These are phyloP conservation scores for Leishmania amazonensis DNA, from an alignment of 208 protist genomes.

Conservation along the genomic window DNA sequence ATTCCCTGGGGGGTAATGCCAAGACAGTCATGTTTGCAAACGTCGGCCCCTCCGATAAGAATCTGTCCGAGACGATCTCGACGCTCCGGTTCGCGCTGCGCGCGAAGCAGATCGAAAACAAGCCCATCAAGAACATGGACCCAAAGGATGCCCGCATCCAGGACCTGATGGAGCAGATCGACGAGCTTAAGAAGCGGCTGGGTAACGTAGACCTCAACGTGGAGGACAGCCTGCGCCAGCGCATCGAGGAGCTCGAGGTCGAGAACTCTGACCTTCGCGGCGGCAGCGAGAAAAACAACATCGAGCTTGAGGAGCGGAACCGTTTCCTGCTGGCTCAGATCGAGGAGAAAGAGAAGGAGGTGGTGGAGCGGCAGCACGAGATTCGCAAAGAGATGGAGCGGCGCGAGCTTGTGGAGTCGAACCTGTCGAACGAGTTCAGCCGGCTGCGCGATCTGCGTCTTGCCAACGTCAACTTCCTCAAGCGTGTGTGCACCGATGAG, in stretches of 20 bases:
- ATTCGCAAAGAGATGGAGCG: conserved; percentile 58
- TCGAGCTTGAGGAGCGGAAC: conserved; percentile 86
- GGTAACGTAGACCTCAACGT: conserved; percentile 90
- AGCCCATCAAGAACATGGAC: conserved; percentile 94
- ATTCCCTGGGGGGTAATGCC: conserved; percentile 88
- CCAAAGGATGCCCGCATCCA: conserved; percentile 91
- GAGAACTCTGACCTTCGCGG: conserved; percentile 82
- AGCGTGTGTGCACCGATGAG: conserved; percentile 81
- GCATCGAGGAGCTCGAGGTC: conserved; percentile 92
- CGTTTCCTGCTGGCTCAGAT: conserved; percentile 69
- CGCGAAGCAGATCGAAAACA: conserved; percentile 96
- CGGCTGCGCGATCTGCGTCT: conserved; percentile 72
- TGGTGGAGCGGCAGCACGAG: conserved; percentile 71
- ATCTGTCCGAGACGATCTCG: conserved; percentile 89
- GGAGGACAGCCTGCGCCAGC: conserved; percentile 88
- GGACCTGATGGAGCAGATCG: conserved; percentile 88
- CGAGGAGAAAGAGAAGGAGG: conserved; percentile 64
- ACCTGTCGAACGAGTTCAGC: conserved; percentile 63
- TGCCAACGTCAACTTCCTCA: conserved; percentile 85
- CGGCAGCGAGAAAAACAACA: conserved; percentile 74
- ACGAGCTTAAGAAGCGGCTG: conserved; percentile 83
- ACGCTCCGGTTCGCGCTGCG: conserved; percentile 89
- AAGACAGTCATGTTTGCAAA: conserved; percentile 96
- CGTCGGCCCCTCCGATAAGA: conserved; percentile 80
- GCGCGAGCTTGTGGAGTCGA: conserved; percentile 62